Conservation (phyloP, 1,139 yeast species). For the Ogataea hybrid region DNA sequence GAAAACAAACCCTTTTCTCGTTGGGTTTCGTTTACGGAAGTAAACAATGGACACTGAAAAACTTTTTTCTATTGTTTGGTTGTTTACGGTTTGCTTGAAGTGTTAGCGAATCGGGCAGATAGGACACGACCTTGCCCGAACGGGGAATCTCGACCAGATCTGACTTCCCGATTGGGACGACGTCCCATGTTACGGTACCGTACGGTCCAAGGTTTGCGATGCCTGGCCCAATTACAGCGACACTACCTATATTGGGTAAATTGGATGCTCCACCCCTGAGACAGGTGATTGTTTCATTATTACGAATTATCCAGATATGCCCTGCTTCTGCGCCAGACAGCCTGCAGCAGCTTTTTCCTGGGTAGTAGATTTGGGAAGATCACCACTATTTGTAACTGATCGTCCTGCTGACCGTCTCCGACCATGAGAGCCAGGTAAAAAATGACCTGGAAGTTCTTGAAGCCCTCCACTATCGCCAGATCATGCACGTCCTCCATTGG, state of each 20-base stretch:
- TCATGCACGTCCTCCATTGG: constrained; percentile 55
- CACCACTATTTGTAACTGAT: constrained; percentile 30
- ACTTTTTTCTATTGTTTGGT: constrained; percentile 7
- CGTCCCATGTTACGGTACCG: not conserved
- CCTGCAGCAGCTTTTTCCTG: constrained; percentile 27
- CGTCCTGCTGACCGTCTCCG: constrained; percentile 23
- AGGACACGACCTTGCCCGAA: constrained; percentile 8
- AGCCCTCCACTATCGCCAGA: constrained; percentile 67
- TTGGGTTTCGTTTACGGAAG: constrained; percentile 1
- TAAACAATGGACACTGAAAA: constrained; percentile 4
- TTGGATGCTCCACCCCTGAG: constrained; percentile 2
- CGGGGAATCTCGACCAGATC: constrained; percentile 4
- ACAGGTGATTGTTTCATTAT: not conserved
- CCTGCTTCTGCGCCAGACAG: constrained; percentile 27
- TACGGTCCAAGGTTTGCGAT: not conserved
- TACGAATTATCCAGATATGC: constrained; percentile 13
- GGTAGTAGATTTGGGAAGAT: constrained; percentile 35
- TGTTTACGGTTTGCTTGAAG: constrained; percentile 7
- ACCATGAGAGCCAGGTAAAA: constrained; percentile 59
- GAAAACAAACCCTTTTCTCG: constrained; percentile 7
- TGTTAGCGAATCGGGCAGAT: not conserved
- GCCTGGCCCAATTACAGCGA: not conserved
- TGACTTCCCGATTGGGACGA: constrained; percentile 4
- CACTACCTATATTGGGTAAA: not conserved
- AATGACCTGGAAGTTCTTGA: constrained; percentile 58